A percentile compares a stretch with the other conserved stretches of the same genome.
phyloP scores from a whole-genome alignment of 139 green algal species.

The Chlamydomonas applanata region DNA sequence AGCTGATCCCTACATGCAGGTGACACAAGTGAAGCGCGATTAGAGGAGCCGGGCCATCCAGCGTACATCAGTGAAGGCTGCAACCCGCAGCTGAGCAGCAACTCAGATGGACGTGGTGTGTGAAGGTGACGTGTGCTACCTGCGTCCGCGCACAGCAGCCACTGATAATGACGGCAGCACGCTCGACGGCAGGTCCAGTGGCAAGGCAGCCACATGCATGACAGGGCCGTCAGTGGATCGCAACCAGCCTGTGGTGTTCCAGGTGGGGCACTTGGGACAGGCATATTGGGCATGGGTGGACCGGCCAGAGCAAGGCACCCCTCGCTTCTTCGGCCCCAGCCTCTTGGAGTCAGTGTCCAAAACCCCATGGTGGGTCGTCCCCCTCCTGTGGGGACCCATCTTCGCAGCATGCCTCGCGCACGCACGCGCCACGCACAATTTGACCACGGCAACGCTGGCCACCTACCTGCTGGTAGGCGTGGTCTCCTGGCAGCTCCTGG shows the following conservation, averaged over 20 bases:
- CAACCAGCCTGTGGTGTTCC: constrained; percentile 37
- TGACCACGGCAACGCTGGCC: neutral
- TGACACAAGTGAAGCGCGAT: too few species aligned
- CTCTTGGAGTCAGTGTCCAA: constrained; percentile 64
- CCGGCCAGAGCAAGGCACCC: constrained; percentile 60
- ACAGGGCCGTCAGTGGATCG: too few species aligned
- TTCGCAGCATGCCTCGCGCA: constrained; percentile 19
- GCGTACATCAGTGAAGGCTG: too few species aligned
- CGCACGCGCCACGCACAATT: neutral
- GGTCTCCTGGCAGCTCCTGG: constrained; percentile 79
- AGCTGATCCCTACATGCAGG: too few species aligned
- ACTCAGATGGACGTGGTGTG: too few species aligned
- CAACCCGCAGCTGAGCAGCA: too few species aligned
- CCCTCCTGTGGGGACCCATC: constrained; percentile 84
- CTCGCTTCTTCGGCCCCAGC: constrained; percentile 77
- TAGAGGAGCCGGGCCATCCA: too few species aligned
- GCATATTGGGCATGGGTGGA: constrained; percentile 85
- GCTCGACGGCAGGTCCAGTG: too few species aligned
- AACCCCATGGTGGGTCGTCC: constrained; percentile 88
- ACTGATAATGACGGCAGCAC: too few species aligned
- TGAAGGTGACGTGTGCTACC: too few species aligned
- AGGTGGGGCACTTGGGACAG: constrained; percentile 61
- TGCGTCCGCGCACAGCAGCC: too few species aligned
- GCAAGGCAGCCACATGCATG: too few species aligned
- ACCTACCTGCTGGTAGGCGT: constrained; percentile 50